A percentile compares a stretch with the other conserved stretches of the same genome.
phyloP scores from a whole-genome alignment of 2,329 filamentous ascomycete genomes.

The Alternaria viburni region DNA sequence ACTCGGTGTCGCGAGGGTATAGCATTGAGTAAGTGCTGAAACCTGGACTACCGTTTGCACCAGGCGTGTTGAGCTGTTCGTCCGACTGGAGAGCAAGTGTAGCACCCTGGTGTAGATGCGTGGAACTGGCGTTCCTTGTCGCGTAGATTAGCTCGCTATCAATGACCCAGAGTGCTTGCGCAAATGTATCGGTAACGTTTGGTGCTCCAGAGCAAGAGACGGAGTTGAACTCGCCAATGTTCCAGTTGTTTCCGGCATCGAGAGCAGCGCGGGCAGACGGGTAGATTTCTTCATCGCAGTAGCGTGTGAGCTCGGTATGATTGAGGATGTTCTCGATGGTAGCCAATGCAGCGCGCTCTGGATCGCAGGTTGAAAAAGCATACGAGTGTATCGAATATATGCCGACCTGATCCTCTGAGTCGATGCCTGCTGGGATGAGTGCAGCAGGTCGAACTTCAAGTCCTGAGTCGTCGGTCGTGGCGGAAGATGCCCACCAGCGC shows the following conservation, averaged over 20 bases:
- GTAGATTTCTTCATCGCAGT: conserved; percentile 17
- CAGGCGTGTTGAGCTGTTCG: conserved; percentile 14
- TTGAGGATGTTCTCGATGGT: conserved; percentile 19
- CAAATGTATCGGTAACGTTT: conserved; percentile 18
- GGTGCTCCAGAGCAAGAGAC: conserved; percentile 13
- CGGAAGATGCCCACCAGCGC: conserved; percentile 20
- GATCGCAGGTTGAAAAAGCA: conserved; percentile 13
- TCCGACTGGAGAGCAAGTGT: conserved; percentile 15
- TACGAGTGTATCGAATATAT: conserved; percentile 15
- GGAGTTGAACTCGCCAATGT: conserved; percentile 18
- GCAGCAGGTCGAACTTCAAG: conserved; percentile 12
- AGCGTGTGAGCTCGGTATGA: conserved; percentile 16
- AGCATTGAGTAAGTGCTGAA: conserved; percentile 18
- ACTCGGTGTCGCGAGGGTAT: conserved; percentile 12
- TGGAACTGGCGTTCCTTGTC: conserved; percentile 6
- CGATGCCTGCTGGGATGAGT: conserved; percentile 15
- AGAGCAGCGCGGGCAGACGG: conserved; percentile 14
- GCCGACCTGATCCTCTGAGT: conserved; percentile 8
- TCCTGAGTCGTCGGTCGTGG: conserved; percentile 14
- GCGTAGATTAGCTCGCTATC: conserved; percentile 17
- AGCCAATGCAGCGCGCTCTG: conserved; percentile 1
- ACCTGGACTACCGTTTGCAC: conserved; percentile 13
- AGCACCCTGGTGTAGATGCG: conserved; percentile 14
- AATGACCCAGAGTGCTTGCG: conserved; percentile 18
- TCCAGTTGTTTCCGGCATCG: conserved; percentile 5